Base-by-base conservation (phyloP, 106 monocot genomes). In the Dendrobium huoshanense region DNA sequence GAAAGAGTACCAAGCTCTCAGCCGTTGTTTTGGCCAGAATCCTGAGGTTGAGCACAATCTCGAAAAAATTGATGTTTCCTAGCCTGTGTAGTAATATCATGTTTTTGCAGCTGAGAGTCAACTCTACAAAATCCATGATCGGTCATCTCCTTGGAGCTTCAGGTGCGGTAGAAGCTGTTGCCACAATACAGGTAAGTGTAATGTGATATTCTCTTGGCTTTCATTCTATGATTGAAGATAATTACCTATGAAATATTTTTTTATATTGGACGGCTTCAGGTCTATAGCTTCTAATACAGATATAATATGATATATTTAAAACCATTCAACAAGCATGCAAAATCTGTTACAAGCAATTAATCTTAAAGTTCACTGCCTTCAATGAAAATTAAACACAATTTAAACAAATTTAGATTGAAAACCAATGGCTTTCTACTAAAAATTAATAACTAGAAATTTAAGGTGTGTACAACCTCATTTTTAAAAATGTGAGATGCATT, bases 81-180 rank as follows among this genome's bases (percentile, higher is more conserved):
- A 22, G 25, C 49, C 10, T 4, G 48, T 25, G 49, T 48, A 47
- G 40, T 48, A 49, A 49, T 47, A 47, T 13, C 49, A 24, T 76
- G 48, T 76, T 51, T 47, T 81, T 77, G 42, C 79, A 83, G 83
- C 73, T 83, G 47, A 78, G 73, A 54, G 83, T 83, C 47, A 98
- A 98, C 87, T 98, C 98, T 16, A 98, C 98, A 72, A 98, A 98
- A 87, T 98, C 98, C 48, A 91, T 98, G 95, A 98, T 89, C 45
- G 98, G 98, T 55, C 98, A 98, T 79, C 89, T 98, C 17, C 79
- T 98, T 31, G 98, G 98, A 55, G 98, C 98, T 81, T 73, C 98
- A 84, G 98, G 98, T 85, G 95, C 89, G 73, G 91, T 98, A 64
- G 98, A 98, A 88, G 94, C 98, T 78, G 86, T 98, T 85, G 98